These are phyloP conservation scores for Conticribra guillardii DNA, from an alignment of 108 stramenopile genomes.

Conservation along the genomic window DNA sequence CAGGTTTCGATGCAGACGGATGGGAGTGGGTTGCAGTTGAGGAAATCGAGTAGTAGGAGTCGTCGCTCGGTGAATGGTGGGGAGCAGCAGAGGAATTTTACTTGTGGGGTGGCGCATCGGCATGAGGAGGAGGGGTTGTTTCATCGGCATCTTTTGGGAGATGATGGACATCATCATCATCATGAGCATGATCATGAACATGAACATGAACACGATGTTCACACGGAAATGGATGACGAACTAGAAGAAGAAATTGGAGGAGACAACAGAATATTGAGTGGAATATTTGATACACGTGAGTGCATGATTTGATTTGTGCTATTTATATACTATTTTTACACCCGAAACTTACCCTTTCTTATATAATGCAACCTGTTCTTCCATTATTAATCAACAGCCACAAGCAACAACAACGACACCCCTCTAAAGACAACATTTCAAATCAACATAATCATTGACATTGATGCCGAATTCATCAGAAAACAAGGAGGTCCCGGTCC, in stretches of 20 bases:
- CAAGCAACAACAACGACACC: constrained; percentile 6
- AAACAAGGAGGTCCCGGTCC: constrained; percentile 16
- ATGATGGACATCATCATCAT: not conserved
- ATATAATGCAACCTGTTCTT: not conserved
- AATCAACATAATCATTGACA: constrained; percentile 24
- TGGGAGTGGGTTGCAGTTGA: not conserved
- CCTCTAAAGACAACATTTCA: not conserved
- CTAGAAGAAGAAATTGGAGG: not conserved
- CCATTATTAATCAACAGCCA: not conserved
- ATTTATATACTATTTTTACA: too few relatives aligned
- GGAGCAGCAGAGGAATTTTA: constrained; percentile 11
- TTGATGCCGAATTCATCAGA: constrained; percentile 23
- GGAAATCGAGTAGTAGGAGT: not conserved
- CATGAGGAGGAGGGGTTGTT: constrained; percentile 3
- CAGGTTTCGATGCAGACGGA: not conserved
- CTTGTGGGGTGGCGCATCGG: constrained; percentile 19
- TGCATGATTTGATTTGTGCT: too few relatives aligned
- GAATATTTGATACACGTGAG: too few relatives aligned
- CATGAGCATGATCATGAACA: not conserved
- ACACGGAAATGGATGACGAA: not conserved
- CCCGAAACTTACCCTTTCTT: too few relatives aligned
- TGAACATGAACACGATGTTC: not conserved
- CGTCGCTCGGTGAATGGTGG: too few relatives aligned
- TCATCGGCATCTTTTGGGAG: not conserved
- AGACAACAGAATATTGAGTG: not conserved